Percentiles rank a stretch among this genome's conserved stretches.
These are phyloP conservation scores for Leccinum longicurvipes DNA, from an alignment of 768 basidiomycete species.

Conservation along the genomic window DNA sequence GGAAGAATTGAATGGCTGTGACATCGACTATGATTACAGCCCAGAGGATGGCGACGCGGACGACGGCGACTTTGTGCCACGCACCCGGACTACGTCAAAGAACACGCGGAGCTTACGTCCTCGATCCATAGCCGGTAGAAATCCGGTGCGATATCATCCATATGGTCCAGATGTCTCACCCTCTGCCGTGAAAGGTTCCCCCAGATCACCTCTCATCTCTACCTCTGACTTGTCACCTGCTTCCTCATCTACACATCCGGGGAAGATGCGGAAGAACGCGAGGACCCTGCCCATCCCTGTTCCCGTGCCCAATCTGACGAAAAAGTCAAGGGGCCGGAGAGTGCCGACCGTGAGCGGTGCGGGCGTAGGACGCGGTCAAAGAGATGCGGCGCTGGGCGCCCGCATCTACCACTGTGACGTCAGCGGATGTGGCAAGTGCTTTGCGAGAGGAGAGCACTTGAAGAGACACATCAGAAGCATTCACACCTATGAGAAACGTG, in stretches of 20 bases:
- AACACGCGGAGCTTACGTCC: slow-evolving; percentile 37
- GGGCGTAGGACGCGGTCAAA: slow-evolving; percentile 26
- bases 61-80: slow-evolving; percentile 35
- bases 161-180: slow-evolving; percentile 27
- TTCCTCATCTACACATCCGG: slow-evolving; percentile 22
- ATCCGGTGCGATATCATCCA: slow-evolving; percentile 33
- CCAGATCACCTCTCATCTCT: slow-evolving; percentile 32
- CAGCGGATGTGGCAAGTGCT: slow-evolving; percentile 82
- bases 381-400: slow-evolving; percentile 37
- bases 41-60: slow-evolving; percentile 29
- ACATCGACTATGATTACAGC: slow-evolving; percentile 30
- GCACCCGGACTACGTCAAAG: slow-evolving; percentile 34
- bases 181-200: slow-evolving; percentile 30
- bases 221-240: slow-evolving; percentile 27
- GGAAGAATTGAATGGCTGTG: slow-evolving; percentile 23
- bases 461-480: slow-evolving; percentile 87
- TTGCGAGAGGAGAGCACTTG: slow-evolving; percentile 84
- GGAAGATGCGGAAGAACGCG: slow-evolving; percentile 33
- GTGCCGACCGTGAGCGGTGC: slow-evolving; percentile 52
- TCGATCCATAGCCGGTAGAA: slow-evolving; percentile 33
- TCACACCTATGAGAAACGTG: slow-evolving; percentile 91
- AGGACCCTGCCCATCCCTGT: slow-evolving; percentile 52
- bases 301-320: slow-evolving; percentile 65
- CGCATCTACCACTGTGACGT: slow-evolving; percentile 75
- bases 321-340: slow-evolving; percentile 65